phyloP scores from a whole-genome alignment of 352 stramenopile genomes.

The Elongisporangium prolatum region DNA sequence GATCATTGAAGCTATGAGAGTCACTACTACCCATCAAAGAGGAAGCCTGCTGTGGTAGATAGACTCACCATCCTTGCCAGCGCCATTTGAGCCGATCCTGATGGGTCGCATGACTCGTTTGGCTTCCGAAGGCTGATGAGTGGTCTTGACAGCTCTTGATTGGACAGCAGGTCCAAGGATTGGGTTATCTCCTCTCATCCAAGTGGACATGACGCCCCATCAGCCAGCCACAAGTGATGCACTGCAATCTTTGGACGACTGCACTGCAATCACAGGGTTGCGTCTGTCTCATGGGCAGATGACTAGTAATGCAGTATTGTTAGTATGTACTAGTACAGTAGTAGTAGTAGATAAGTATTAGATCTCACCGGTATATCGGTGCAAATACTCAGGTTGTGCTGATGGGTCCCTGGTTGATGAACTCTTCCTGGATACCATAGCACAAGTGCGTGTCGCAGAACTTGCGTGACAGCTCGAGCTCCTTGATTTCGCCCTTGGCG shows the following conservation, averaged over 20 bases:
- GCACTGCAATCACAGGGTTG: background rate
- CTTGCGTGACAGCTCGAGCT: conserved; percentile 28
- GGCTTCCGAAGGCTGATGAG: background rate
- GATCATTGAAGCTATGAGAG: background rate
- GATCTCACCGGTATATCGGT: background rate
- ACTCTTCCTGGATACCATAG: conserved; percentile 20
- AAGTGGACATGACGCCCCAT: background rate
- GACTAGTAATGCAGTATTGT: background rate
- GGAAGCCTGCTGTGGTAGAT: no score
- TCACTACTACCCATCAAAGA: background rate
- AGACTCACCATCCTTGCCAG: no score
- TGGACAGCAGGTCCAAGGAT: background rate
- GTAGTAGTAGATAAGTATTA: background rate
- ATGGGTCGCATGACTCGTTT: background rate
- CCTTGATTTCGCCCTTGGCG: conserved; percentile 18
- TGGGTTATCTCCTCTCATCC: no score
- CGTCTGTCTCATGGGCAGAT: background rate
- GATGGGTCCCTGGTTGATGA: conserved; percentile 14
- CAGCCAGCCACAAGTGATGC: background rate
- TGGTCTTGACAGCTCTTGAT: background rate
- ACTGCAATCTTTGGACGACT: background rate
- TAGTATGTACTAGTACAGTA: background rate
- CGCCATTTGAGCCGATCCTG: background rate
- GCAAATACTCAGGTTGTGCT: background rate
- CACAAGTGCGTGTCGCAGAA: conserved; percentile 36